Evolutionary conservation across 1,284 basidiomycete genomes (phyloP).

Genomic region (Tilletiaria anomala): DNA sequence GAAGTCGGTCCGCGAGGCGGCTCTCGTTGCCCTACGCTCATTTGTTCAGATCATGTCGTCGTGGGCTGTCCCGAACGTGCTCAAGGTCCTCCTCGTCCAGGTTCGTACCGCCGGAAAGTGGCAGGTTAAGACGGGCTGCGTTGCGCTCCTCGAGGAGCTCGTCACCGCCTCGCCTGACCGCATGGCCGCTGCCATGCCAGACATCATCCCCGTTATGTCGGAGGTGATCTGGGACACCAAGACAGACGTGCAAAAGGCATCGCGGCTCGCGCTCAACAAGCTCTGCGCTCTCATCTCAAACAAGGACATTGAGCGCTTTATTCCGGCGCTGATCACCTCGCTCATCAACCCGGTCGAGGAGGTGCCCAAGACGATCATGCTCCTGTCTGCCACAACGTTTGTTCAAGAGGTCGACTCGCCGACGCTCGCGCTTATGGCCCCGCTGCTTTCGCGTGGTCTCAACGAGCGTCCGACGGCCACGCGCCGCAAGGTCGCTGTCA

Average conservation of each 20-base stretch:
- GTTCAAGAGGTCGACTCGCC: conserved; percentile 99
- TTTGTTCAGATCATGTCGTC: conserved; percentile 73
- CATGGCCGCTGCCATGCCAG: conserved; percentile 80
- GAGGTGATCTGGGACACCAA: conserved; percentile 99
- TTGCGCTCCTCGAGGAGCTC: conserved; percentile 77
- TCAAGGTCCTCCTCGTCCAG: conserved; percentile 81
- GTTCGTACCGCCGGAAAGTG: conserved; percentile 96
- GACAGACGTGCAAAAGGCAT: conserved; percentile 97
- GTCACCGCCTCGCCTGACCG: conserved; percentile 69
- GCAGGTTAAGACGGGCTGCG: conserved; percentile 90
- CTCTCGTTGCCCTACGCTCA: conserved; percentile 67
- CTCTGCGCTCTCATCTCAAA: conserved; percentile 57
- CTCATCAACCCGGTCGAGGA: conserved; percentile 99
- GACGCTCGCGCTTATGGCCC: conserved; percentile 97
- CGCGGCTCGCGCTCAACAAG: conserved; percentile 84
- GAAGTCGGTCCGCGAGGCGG: conserved; percentile 66
- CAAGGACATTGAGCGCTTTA: conserved; percentile 79
- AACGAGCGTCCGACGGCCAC: conserved; percentile 38
- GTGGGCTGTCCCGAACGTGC: conserved; percentile 71
- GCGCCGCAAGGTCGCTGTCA: conserved; percentile 40
- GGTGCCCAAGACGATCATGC: conserved; percentile 85
- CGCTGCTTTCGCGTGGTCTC: conserved; percentile 88
- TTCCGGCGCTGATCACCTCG: conserved; percentile 84
- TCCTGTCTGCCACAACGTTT: conserved; percentile 98
- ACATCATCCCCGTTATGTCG: conserved; percentile 85